These are phyloP conservation scores for Cercospora beticola DNA, from an alignment of 2,329 filamentous ascomycete genomes.

Conservation along the genomic window DNA sequence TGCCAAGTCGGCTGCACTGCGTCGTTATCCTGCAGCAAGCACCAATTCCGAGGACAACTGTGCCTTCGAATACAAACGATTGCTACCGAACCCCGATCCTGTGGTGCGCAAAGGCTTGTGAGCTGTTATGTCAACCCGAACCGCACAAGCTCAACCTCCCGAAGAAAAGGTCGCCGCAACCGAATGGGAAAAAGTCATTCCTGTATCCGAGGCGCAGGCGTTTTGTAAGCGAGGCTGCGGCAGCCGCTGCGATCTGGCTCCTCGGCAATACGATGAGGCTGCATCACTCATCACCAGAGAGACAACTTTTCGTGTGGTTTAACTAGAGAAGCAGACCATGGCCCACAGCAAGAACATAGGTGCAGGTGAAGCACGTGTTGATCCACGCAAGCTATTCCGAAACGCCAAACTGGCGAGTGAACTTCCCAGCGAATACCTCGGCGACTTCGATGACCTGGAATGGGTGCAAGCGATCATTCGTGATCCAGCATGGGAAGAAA, in stretches of 20 bases:
- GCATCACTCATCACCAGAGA: background rate
- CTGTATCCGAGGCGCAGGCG: background rate
- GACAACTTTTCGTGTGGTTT: background rate
- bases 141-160: background rate
- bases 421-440: slow-evolving; percentile 17
- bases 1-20: background rate
- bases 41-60: background rate
- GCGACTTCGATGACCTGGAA: slow-evolving; percentile 12
- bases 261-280: background rate
- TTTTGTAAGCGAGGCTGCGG: background rate
- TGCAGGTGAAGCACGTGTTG: background rate
- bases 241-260: background rate
- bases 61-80: background rate
- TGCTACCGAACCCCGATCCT: background rate
- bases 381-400: background rate
- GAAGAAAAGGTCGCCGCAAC: background rate
- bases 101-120: background rate
- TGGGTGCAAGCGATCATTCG: slow-evolving; percentile 13
- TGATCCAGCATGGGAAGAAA: slow-evolving; percentile 11
- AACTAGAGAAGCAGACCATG: background rate
- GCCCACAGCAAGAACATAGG: background rate
- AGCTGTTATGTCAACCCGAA: background rate
- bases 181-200: background rate
- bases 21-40: background rate
- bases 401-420: slow-evolving; percentile 11